phyloP scores from a whole-genome alignment of 1,284 basidiomycete genomes.

The Chalciporus sp. region DNA sequence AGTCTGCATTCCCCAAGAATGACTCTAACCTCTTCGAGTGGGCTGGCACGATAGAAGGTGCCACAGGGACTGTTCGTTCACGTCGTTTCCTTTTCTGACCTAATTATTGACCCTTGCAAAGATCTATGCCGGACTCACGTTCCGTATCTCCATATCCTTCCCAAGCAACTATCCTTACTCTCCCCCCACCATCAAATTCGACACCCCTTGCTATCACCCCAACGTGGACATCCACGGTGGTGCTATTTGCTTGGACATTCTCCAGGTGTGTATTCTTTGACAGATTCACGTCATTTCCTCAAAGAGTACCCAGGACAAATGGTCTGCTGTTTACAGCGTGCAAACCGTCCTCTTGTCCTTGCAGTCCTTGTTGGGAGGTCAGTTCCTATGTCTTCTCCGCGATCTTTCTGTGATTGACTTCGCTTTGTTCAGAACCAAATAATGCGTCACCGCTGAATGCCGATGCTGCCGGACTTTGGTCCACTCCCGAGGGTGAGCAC shows the following conservation, averaged over 20 bases:
- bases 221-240: slow-evolving; percentile 82
- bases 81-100: neutral
- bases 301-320: slow-evolving; percentile 69
- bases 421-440: slow-evolving; percentile 70
- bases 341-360: slow-evolving; percentile 86
- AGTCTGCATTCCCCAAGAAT: slow-evolving; percentile 85
- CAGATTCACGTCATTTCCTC: slow-evolving; percentile 9
- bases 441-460: slow-evolving; percentile 85
- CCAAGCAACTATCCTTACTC: slow-evolving; percentile 85
- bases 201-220: slow-evolving; percentile 83
- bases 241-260: slow-evolving; percentile 82
- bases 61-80: slow-evolving; percentile 58
- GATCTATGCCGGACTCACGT: slow-evolving; percentile 77
- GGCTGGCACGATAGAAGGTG: slow-evolving; percentile 82
- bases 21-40: slow-evolving; percentile 84
- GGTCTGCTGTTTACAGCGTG: slow-evolving; percentile 89
- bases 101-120: slow-evolving; percentile 32
- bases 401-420: neutral
- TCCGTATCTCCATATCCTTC: slow-evolving; percentile 80
- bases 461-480: slow-evolving; percentile 81
- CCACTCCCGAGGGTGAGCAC: slow-evolving; percentile 58
- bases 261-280: slow-evolving; percentile 54
- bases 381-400: slow-evolving; percentile 20
- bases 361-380: slow-evolving; percentile 83
- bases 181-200: slow-evolving; percentile 78